Evolutionary conservation across 2,329 filamentous ascomycete genomes (phyloP).

Genomic region (Rhynchosporium graminicola): DNA sequence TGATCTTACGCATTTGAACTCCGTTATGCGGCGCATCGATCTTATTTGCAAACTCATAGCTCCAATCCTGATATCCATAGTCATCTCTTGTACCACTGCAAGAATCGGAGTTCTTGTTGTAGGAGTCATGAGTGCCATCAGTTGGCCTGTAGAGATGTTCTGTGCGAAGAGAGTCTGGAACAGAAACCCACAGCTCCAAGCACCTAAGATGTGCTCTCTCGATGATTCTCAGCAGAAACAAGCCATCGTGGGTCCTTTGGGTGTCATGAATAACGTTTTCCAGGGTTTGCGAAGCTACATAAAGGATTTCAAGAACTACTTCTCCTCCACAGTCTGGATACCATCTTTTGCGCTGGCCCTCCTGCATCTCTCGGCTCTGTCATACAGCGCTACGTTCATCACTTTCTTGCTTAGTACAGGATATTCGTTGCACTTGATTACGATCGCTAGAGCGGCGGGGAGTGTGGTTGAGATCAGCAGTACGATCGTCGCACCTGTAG

Average conservation of each 20-base stretch:
- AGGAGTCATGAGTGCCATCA: constrained; percentile 46
- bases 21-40: constrained; percentile 58
- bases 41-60: constrained; percentile 57
- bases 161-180: constrained; percentile 46
- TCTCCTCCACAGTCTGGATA: constrained; percentile 43
- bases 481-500: constrained; percentile 52
- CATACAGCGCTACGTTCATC: constrained; percentile 56
- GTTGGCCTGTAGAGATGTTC: constrained; percentile 45
- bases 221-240: not conserved
- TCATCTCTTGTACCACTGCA: constrained; percentile 47
- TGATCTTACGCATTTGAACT: constrained; percentile 49
- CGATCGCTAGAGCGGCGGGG: constrained; percentile 48
- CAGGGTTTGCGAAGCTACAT: constrained; percentile 32
- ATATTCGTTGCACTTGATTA: constrained; percentile 50
- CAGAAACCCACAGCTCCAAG: constrained; percentile 35
- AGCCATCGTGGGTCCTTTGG: not conserved
- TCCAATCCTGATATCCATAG: constrained; percentile 52
- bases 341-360: constrained; percentile 52
- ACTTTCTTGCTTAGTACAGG: constrained; percentile 55
- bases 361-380: constrained; percentile 56
- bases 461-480: constrained; percentile 55
- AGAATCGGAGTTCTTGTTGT: constrained; percentile 49
- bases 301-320: constrained; percentile 43
- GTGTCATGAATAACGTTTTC: not conserved
- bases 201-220: constrained; percentile 34